Base-by-base conservation (phyloP, 2,329 filamentous ascomycete genomes). In the Aspergillus ustus region DNA sequence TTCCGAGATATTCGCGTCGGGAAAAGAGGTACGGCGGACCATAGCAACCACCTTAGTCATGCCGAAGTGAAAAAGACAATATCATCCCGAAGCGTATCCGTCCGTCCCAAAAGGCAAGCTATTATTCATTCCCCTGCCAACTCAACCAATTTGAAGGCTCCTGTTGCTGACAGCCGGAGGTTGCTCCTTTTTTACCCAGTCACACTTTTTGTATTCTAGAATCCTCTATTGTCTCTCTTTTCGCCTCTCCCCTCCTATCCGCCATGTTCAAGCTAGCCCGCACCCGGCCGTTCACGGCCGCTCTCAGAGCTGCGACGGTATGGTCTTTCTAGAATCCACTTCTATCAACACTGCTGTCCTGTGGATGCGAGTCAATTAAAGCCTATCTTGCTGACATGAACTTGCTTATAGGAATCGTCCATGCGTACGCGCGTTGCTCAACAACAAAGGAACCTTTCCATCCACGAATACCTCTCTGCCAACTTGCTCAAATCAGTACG, bases 381-480 rank as follows among this genome's bases (percentile, higher is more conserved):
- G 70, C 77, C 81, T 55, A 80, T 83, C 68, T 77, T 81, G 66
- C 75, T 83, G 74, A 85, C 85, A 81, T 79, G 25, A 61, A 28
- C 17, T 50, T 34, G 40, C 60, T 59, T 65, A 69, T 83, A 91
- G 82, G 85, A 88, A 73, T 79, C 81, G 56, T 81, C 84, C 62
- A 71, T 84, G 67, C 82, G 80, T 73, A 81, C 77, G 72, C 79
- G 82, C 61, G 62, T 86, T 73, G 85, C 82, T 71, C 86, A 84
- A 75, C 90, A 95, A 81, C 93, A 97, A 83, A 87, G 95, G 84
- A 89, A 91, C 76, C 87, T 99, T 77, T 95, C 92, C 77, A 97
- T 99, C 76, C 95, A 99, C 85, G 95, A 99, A 84, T 98, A 97
- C 84, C 90, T 94, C 75, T 97, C 95, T 73, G 92, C 93, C 73